A percentile compares a stretch with the other conserved stretches of the same genome.
phyloP scores from a whole-genome alignment of 441 rosid species.

The Arabidopsis lyrata region DNA sequence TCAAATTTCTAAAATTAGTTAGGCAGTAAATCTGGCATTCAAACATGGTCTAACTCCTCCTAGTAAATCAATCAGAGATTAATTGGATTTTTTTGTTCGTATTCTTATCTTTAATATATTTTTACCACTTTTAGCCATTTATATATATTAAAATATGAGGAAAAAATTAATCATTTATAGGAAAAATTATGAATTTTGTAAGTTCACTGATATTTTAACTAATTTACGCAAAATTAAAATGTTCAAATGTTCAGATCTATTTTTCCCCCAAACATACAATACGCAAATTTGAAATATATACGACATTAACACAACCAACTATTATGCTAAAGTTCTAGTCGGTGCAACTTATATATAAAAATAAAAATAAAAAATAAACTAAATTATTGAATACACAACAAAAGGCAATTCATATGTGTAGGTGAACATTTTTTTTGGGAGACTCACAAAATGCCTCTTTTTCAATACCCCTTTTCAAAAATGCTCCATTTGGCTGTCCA shows the following conservation, averaged over 20 bases:
- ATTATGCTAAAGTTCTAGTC: background rate
- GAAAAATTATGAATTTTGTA: background rate
- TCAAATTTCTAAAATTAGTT: background rate
- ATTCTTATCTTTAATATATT: too few relatives aligned
- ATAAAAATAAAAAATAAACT: background rate
- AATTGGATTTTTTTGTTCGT: background rate
- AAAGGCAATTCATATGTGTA: conserved; percentile 8
- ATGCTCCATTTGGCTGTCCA: too few relatives aligned
- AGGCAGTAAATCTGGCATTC: background rate
- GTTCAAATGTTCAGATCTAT: background rate
- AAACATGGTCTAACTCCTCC: background rate
- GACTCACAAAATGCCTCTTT: too few relatives aligned
- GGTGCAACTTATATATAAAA: background rate
- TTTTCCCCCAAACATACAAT: background rate
- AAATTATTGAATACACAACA: background rate
- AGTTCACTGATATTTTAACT: background rate
- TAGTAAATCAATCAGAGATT: background rate
- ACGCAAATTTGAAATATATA: background rate
- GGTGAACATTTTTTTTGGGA: conserved; percentile 14
- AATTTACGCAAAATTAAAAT: background rate
- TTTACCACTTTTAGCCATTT: too few relatives aligned
- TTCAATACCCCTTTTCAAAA: too few relatives aligned
- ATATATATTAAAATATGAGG: too few relatives aligned
- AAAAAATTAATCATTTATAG: background rate
- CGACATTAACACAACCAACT: background rate